phyloP scores from a whole-genome alignment of 2,329 filamentous ascomycete genomes.

The Fusarium subglutinans region DNA sequence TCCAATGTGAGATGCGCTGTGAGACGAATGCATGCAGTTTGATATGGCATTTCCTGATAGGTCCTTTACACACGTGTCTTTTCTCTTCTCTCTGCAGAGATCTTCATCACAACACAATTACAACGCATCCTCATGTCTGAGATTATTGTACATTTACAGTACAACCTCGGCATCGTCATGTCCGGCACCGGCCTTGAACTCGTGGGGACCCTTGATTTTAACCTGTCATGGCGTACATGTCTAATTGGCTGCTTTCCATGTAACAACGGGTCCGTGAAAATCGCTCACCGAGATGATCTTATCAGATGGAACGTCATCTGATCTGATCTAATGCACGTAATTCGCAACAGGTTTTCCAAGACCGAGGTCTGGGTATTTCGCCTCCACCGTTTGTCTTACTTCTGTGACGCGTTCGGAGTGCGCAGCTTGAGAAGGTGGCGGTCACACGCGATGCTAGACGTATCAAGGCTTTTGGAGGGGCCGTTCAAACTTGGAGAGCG shows the following conservation, averaged over 20 bases:
- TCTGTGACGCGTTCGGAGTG: not conserved
- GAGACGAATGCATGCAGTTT: not conserved
- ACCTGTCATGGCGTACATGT: not conserved
- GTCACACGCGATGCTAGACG: not conserved
- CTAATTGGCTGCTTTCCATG: not conserved
- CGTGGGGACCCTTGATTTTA: slow-evolving; percentile 26
- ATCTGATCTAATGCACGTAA: slow-evolving; percentile 27
- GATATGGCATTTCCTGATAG: slow-evolving; percentile 4
- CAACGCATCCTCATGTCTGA: not conserved
- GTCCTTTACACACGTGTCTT: not conserved
- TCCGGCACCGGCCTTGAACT: slow-evolving; percentile 20
- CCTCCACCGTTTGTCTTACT: slow-evolving; percentile 6
- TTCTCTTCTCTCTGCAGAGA: too few species aligned
- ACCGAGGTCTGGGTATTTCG: slow-evolving; percentile 2
- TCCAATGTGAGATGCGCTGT: not conserved
- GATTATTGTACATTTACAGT: not conserved
- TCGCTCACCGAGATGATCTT: slow-evolving; percentile 35
- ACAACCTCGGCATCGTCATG: slow-evolving; percentile 12
- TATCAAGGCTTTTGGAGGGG: slow-evolving; percentile 7
- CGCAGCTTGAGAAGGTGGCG: not conserved
- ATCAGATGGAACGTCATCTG: slow-evolving; percentile 30
- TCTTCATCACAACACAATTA: too few species aligned
- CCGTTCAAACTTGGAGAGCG: not conserved
- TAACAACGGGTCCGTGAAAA: slow-evolving; percentile 25
- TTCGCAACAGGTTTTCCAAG: slow-evolving; percentile 13